A percentile compares a stretch with the other conserved stretches of the same genome.
Conservation (phyloP, 2,329 filamentous ascomycete genomes). For the Stagonosporopsis tanaceti region DNA sequence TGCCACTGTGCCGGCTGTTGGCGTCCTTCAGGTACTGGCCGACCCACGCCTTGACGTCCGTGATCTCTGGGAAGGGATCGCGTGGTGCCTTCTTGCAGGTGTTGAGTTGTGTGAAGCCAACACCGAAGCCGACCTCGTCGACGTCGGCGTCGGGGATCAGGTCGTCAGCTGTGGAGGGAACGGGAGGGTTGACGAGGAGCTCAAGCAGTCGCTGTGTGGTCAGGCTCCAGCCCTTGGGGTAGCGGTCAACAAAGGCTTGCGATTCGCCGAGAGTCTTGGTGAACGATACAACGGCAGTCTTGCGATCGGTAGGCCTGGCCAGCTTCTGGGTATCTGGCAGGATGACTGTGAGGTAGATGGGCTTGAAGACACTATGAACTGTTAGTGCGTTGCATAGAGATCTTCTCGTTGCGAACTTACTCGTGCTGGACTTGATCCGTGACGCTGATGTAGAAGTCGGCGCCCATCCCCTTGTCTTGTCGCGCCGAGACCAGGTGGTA, state of each 20-base stretch:
- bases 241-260: constrained; percentile 77
- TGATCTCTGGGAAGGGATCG: constrained; percentile 88
- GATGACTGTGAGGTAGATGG: constrained; percentile 86
- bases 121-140: constrained; percentile 92
- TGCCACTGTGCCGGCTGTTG: constrained; percentile 75
- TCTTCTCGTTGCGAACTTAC: constrained; percentile 48
- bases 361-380: constrained; percentile 72
- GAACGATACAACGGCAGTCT: constrained; percentile 90
- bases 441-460: constrained; percentile 88
- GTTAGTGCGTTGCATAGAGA: constrained; percentile 25
- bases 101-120: constrained; percentile 92
- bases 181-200: constrained; percentile 86
- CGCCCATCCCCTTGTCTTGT: constrained; percentile 81
- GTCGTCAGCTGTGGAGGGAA: constrained; percentile 72
- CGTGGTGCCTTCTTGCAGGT: constrained; percentile 78
- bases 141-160: constrained; percentile 87
- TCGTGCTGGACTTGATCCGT: constrained; percentile 81
- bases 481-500: constrained; percentile 89
- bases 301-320: constrained; percentile 86
- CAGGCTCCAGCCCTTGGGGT: constrained; percentile 80
- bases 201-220: constrained; percentile 91
- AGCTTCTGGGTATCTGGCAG: constrained; percentile 90
- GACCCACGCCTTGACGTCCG: constrained; percentile 85
- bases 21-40: constrained; percentile 78
- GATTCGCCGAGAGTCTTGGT: constrained; percentile 92